Conservation (phyloP, 2,329 filamentous ascomycete species). For the Calonectria leucothoes region DNA sequence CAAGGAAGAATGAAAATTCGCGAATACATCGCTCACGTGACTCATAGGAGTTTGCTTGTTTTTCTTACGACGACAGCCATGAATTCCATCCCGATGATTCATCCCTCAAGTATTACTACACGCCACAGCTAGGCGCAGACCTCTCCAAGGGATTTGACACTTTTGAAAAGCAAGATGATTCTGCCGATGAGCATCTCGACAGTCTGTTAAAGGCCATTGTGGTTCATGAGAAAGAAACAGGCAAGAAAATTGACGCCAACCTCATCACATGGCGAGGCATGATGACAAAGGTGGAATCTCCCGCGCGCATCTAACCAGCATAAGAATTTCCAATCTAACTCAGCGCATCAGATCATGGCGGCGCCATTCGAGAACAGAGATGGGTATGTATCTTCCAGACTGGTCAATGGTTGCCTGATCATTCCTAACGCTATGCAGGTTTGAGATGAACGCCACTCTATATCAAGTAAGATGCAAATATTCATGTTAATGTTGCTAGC, state of each 20-base stretch:
- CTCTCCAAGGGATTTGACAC: conserved; percentile 84
- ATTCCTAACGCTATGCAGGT: conserved; percentile 62
- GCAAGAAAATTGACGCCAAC: conserved; percentile 77
- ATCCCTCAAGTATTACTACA: conserved; percentile 90
- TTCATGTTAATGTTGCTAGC: background rate
- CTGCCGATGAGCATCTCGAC: conserved; percentile 87
- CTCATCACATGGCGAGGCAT: conserved; percentile 96
- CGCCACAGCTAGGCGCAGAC: conserved; percentile 76
- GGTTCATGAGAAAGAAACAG: conserved; percentile 76
- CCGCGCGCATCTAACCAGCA: background rate
- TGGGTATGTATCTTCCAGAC: conserved; percentile 64
- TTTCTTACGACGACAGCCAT: conserved; percentile 92
- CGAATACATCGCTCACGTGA: conserved; percentile 15
- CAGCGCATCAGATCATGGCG: conserved; percentile 78
- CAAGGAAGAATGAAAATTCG: background rate
- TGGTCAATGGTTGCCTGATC: conserved; percentile 29
- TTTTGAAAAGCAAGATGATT: conserved; percentile 86
- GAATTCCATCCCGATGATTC: conserved; percentile 80
- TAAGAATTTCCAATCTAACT: conserved; percentile 10
- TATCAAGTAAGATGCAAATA: conserved; percentile 76
- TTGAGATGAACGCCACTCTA: conserved; percentile 94
- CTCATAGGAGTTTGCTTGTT: conserved; percentile 84
- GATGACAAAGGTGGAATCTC: conserved; percentile 86
- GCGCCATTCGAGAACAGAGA: conserved; percentile 85
- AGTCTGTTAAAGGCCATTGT: conserved; percentile 82